Conservation (phyloP, 2,329 filamentous ascomycete species). For the Colletotrichum sp. region DNA sequence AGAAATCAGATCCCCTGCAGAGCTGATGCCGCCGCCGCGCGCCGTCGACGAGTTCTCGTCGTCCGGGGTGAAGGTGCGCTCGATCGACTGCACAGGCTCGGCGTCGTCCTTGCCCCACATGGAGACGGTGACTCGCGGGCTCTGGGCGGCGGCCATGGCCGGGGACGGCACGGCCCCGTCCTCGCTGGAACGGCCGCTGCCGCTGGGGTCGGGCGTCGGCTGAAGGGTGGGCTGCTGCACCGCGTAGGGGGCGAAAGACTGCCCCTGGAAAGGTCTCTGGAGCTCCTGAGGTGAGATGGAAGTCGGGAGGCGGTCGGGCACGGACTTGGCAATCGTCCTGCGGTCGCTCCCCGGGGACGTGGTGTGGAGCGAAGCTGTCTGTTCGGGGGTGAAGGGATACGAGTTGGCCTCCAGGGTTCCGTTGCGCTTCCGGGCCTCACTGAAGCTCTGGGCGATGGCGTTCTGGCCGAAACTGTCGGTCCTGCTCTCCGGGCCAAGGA, state of each 20-base stretch:
- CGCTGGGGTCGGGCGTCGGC: constrained; percentile 55
- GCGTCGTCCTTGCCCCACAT: constrained; percentile 53
- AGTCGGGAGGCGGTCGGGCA: constrained; percentile 28
- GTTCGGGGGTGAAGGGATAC: constrained; percentile 57
- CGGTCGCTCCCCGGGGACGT: constrained; percentile 44
- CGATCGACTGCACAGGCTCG: constrained; percentile 40
- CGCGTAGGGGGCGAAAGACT: constrained; percentile 33
- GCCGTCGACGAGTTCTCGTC: constrained; percentile 40
- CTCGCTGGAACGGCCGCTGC: constrained; percentile 55
- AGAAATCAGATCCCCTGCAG: constrained; percentile 45
- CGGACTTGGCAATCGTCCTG: constrained; percentile 28
- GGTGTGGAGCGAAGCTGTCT: constrained; percentile 54
- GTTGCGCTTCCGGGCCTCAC: constrained; percentile 6
- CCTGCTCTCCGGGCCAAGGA: constrained; percentile 38
- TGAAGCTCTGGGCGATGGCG: background rate
- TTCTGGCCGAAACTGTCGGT: constrained; percentile 22
- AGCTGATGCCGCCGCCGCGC: constrained; percentile 35
- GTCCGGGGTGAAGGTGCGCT: constrained; percentile 39
- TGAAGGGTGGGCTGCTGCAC: constrained; percentile 34
- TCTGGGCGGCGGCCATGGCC: constrained; percentile 49
- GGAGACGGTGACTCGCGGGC: constrained; percentile 62
- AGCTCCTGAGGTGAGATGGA: constrained; percentile 48
- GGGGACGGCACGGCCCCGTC: constrained; percentile 46
- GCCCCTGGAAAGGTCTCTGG: constrained; percentile 42
- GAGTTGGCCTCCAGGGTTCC: constrained; percentile 26